Percentiles rank a stretch among this genome's conserved stretches.
Evolutionary conservation across 2,329 filamentous ascomycete genomes (phyloP).

Genomic region (Ophiostoma australiae): DNA sequence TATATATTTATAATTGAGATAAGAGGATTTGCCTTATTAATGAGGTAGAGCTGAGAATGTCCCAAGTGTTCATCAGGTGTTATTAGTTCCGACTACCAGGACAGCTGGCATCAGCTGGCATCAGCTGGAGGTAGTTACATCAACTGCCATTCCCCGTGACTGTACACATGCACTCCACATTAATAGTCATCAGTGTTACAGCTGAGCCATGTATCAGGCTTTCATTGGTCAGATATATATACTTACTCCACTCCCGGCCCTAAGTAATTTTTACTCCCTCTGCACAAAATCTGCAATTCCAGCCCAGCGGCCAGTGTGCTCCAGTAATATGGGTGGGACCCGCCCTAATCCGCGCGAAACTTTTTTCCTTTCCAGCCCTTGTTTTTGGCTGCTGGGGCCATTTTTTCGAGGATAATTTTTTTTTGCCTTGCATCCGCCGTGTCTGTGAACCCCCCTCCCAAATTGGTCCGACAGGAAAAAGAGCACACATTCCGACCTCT

Average conservation of each 20-base stretch:
- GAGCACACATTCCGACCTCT: constrained; percentile 18
- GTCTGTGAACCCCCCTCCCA: constrained; percentile 19
- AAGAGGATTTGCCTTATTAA: neutral
- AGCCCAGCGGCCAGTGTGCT: constrained; percentile 6
- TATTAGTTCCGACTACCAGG: neutral
- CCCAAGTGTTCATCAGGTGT: neutral
- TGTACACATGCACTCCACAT: neutral
- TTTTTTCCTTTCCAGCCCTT: constrained; percentile 25
- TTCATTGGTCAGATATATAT: neutral
- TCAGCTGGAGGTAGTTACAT: neutral
- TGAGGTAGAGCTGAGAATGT: neutral
- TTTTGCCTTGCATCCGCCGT: constrained; percentile 22
- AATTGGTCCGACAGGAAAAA: constrained; percentile 23
- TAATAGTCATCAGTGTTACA: neutral
- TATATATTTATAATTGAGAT: neutral
- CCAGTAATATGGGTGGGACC: constrained; percentile 17
- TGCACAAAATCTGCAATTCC: constrained; percentile 24
- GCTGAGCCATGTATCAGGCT: too few relatives aligned
- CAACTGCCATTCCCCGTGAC: neutral
- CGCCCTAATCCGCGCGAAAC: constrained; percentile 26
- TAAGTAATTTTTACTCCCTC: constrained; percentile 27
- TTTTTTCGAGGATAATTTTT: constrained; percentile 22
- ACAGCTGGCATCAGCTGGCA: neutral
- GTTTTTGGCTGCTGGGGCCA: constrained; percentile 12
- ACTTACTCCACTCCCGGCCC: constrained; percentile 26